These are phyloP conservation scores for Naganishia kalamii DNA, from an alignment of 768 basidiomycete species.

Conservation along the genomic window DNA sequence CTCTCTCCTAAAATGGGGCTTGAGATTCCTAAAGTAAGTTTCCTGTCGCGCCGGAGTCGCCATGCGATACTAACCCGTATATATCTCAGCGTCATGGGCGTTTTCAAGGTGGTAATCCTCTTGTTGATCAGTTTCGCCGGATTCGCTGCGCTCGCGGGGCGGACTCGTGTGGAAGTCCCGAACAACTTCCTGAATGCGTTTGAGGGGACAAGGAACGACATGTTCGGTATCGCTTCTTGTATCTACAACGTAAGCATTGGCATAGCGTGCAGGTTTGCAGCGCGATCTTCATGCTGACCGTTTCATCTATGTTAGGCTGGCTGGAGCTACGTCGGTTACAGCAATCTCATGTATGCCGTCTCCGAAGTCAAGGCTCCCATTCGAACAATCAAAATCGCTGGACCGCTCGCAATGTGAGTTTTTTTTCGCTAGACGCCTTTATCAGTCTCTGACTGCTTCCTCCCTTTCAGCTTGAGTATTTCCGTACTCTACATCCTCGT, in stretches of 20 bases:
- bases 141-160: constrained; percentile 57
- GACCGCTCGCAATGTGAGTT: constrained; percentile 60
- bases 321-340: constrained; percentile 19
- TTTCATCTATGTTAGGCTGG: neutral
- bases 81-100: constrained; percentile 49
- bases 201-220: constrained; percentile 8
- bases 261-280: no score
- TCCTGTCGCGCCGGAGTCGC: neutral
- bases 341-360: constrained; percentile 4
- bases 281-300: no score
- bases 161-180: constrained; percentile 7
- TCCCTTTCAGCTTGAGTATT: no score
- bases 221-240: constrained; percentile 14
- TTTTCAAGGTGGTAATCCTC: constrained; percentile 57
- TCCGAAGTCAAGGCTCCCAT: constrained; percentile 50
- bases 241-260: constrained; percentile 23
- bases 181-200: constrained; percentile 22
- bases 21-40: constrained; percentile 24
- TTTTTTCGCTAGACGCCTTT: no score
- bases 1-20: constrained; percentile 27
- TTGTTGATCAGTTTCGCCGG: constrained; percentile 53
- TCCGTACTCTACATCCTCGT: constrained; percentile 59
- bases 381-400: constrained; percentile 63
- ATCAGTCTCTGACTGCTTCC: no score
- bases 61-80: neutral